A percentile compares a stretch with the other conserved stretches of the same genome.
Conservation (phyloP, 768 basidiomycete species). For the Cubamyces lactineus region DNA sequence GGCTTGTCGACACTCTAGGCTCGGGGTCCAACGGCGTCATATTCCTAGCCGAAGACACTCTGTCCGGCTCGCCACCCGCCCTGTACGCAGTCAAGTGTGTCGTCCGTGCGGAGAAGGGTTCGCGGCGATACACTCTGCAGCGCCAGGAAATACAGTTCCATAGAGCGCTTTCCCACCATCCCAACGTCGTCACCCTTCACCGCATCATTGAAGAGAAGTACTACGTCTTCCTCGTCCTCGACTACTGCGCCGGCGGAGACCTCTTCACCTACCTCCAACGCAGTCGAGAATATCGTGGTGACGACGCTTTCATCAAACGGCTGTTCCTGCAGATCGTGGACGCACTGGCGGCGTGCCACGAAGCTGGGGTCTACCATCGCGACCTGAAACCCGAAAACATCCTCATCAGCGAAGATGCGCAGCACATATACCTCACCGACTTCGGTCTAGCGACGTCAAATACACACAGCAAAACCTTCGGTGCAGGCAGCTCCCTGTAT, state of each 20-base stretch:
- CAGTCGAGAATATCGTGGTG: conserved; percentile 40
- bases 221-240: conserved; percentile 71
- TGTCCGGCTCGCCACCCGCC: conserved; percentile 1
- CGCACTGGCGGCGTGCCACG: conserved; percentile 54
- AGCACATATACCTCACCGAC: conserved; percentile 48
- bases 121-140: conserved; percentile 41
- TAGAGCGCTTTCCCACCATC: conserved; percentile 53
- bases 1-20: conserved; percentile 28
- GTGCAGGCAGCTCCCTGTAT: conserved; percentile 64
- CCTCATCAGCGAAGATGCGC: conserved; percentile 45
- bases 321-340: conserved; percentile 59
- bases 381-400: conserved; percentile 62
- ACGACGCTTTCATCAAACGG: conserved; percentile 47
- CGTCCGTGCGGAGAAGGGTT: conserved; percentile 23
- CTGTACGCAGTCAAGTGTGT: conserved; percentile 35
- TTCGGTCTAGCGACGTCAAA: conserved; percentile 41
- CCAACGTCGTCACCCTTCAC: conserved; percentile 72
- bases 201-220: conserved; percentile 61
- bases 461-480: conserved; percentile 45
- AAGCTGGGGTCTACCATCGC: conserved; percentile 54
- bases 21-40: conserved; percentile 33
- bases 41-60: conserved; percentile 30
- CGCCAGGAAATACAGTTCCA: conserved; percentile 69
- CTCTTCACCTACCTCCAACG: conserved; percentile 49
- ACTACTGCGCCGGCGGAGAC: conserved; percentile 47